Base-by-base conservation (phyloP, 768 basidiomycete genomes). In the Termitomyces sp. region DNA sequence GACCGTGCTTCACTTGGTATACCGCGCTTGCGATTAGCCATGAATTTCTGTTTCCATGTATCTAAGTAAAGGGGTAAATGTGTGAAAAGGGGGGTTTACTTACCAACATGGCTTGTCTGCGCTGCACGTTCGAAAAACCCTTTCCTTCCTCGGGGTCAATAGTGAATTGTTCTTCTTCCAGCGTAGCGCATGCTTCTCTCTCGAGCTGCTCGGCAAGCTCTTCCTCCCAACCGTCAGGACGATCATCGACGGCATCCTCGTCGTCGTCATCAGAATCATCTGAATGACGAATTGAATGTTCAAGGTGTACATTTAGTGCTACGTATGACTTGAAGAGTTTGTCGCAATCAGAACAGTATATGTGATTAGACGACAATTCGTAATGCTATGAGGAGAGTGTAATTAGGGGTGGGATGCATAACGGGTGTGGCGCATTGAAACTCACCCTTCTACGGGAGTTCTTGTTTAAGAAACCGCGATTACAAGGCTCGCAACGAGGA, bases 221-320 rank as follows among this genome's bases (percentile, higher is more conserved):
- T 20, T 61, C 60, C 35, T 61, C 60, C 60, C 60, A 61, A 3
- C 60, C 60, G 8, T 38, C 45, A 5, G 60, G 50, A 32, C n/a
- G 41, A 20, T 35, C 22, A 22, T 58, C 51, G 9, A 51, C 20
- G 4, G 49, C 49, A 5, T 32, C 47, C 14, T 56, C 56, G 6
- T 52, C 44, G 1, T 55, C 55, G 3, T 55, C 53, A 30, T 62
- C 60, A 1, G 57, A 62, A 48, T 62, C 57, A 38, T 54, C 54
- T 22, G 57, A 50, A 18, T 62, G 57, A 11, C 49, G 51, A 16
- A 50, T 40, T 16, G 60, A 56, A 32, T 53, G 50, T 14, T 56
- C 46, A 10, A 56, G 41, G 24, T 62, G 61, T 1, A 62, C 47
- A 22, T 51, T 46, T 6, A 62, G 51, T 4, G 54, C 61, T 30